Percentiles rank a stretch among this genome's conserved stretches.
Conservation (phyloP, 2,329 filamentous ascomycete species). For the Geosmithia putterillii region DNA sequence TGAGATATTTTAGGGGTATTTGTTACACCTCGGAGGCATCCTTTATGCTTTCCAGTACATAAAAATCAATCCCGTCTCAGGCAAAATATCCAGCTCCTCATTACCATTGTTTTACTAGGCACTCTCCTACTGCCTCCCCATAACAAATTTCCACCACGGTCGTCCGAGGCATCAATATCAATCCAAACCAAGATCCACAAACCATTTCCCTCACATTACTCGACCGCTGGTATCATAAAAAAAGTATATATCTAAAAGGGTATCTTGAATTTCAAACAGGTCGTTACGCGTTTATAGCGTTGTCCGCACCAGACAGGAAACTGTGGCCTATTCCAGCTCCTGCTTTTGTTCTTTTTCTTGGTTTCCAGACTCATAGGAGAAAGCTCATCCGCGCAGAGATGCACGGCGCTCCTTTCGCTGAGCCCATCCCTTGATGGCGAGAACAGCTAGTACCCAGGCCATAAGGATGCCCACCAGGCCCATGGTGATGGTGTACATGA, state of each 20-base stretch:
- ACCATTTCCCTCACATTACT: background rate
- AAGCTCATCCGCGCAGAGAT: background rate
- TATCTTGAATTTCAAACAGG: background rate
- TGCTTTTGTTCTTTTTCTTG: background rate
- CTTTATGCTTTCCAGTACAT: too few relatives aligned
- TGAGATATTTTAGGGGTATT: too few relatives aligned
- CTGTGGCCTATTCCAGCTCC: background rate
- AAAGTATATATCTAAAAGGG: background rate
- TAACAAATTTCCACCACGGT: background rate
- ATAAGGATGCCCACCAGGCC: constrained; percentile 73
- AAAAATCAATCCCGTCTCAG: too few relatives aligned
- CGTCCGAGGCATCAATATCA: background rate
- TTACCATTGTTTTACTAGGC: too few relatives aligned
- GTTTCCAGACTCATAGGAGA: background rate
- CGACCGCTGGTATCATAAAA: background rate
- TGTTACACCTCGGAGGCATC: too few relatives aligned
- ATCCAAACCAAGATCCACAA: background rate
- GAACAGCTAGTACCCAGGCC: constrained; percentile 67
- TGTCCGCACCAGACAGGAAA: background rate
- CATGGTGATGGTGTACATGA: constrained; percentile 80
- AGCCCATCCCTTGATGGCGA: constrained; percentile 85
- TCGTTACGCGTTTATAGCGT: background rate
- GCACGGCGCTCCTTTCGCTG: constrained; percentile 28
- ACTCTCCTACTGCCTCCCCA: too few relatives aligned
- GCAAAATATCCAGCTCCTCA: too few relatives aligned